phyloP scores from a whole-genome alignment of 805 yeast genomes.

The Kodamaea jinghongensis region DNA sequence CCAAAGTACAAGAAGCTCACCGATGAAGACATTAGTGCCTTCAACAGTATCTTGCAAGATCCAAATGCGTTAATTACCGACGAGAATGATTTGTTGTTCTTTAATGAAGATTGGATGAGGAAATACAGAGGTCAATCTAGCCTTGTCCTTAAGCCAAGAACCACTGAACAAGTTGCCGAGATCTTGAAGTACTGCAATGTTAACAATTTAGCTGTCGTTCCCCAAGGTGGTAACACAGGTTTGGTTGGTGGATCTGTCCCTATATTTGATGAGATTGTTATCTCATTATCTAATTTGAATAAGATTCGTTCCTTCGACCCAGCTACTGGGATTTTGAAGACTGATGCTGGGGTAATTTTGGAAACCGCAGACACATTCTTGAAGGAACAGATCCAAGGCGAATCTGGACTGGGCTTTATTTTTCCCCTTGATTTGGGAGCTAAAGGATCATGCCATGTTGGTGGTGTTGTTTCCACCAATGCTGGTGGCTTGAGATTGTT shows the following conservation, averaged over 20 bases:
- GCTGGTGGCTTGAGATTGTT: conserved; percentile 92
- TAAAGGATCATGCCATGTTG: conserved; percentile 93
- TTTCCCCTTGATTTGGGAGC: conserved; percentile 96
- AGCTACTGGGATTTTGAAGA: conserved; percentile 79
- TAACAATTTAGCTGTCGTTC: conserved; percentile 76
- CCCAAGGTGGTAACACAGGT: conserved; percentile 98
- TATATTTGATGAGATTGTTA: conserved; percentile 82
- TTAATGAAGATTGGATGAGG: conserved; percentile 92
- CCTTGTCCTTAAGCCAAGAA: conserved; percentile 77
- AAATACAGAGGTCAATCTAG: conserved; percentile 87
- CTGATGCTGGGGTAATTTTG: conserved; percentile 87
- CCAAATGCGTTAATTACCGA: conserved; percentile 51
- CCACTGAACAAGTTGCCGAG: conserved; percentile 70
- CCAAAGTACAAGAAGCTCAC: conserved; percentile 50
- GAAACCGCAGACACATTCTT: conserved; percentile 80
- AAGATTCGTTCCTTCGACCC: conserved; percentile 77
- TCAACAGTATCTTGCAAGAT: conserved; percentile 55
- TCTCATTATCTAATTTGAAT: conserved; percentile 70
- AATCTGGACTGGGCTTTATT: conserved; percentile 54
- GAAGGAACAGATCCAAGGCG: conserved; percentile 47
- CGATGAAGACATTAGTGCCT: conserved; percentile 56
- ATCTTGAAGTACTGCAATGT: conserved; percentile 81
- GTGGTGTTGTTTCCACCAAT: conserved; percentile 92
- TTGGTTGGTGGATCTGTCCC: conserved; percentile 94
- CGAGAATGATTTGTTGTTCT: conserved; percentile 61